Conservation (phyloP, 345 rosid species). For the Noccaea caerulescens region DNA sequence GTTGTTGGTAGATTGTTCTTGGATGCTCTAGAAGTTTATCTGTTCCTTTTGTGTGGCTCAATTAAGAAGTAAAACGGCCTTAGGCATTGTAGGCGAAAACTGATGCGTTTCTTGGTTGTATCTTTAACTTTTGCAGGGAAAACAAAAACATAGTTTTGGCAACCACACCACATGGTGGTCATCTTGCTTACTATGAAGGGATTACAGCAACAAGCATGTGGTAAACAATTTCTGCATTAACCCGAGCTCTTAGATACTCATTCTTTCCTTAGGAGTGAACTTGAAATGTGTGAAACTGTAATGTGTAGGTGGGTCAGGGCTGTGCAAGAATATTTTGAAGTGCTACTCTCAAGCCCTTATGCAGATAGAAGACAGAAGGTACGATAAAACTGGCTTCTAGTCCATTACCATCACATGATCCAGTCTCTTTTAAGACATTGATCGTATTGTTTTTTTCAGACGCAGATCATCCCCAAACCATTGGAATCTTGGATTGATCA, state of each 20-base stretch:
- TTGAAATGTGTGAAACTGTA: neutral
- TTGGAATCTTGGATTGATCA: conserved; percentile 63
- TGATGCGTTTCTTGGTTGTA: conserved; percentile 15
- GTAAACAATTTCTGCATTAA: conserved; percentile 45
- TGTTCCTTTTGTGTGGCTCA: conserved; percentile 1
- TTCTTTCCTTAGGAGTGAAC: conserved; percentile 1
- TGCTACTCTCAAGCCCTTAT: conserved; percentile 63
- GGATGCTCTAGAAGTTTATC: conserved; percentile 17
- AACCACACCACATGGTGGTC: conserved; percentile 81
- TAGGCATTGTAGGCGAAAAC: neutral
- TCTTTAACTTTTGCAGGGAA: conserved; percentile 49
- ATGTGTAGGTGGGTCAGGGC: conserved; percentile 88
- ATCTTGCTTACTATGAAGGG: conserved; percentile 89
- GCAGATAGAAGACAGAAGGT: conserved; percentile 42
- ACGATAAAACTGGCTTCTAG: neutral
- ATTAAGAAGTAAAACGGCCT: neutral
- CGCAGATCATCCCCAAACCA: conserved; percentile 34
- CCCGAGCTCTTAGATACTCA: neutral
- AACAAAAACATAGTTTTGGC: conserved; percentile 77
- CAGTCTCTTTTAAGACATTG: conserved; percentile 11
- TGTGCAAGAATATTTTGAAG: conserved; percentile 64
- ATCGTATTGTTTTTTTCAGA: conserved; percentile 8
- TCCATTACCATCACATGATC: conserved; percentile 4
- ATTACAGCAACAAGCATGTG: conserved; percentile 68
- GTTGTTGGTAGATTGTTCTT: neutral